These are phyloP conservation scores for Lactarius pseudohatsudake DNA, from an alignment of 768 basidiomycete genomes.

Conservation along the genomic window DNA sequence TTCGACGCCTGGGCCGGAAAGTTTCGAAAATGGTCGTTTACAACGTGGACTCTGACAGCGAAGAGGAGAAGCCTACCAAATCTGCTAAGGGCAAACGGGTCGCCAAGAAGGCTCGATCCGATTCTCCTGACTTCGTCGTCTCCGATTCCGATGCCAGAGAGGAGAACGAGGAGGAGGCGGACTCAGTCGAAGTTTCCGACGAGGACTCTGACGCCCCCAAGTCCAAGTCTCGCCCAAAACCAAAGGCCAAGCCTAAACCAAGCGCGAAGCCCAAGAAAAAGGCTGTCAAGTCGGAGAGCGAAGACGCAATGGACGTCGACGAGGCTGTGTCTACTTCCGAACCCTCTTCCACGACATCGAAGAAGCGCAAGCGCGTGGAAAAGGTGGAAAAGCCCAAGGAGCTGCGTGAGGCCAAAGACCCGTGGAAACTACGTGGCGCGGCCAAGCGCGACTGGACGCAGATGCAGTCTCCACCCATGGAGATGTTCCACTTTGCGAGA, in stretches of 20 bases:
- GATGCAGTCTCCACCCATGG: conserved; percentile 81
- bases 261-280: conserved; percentile 34
- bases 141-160: conserved; percentile 38
- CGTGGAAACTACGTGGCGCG: conserved; percentile 68
- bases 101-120: conserved; percentile 26
- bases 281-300: conserved; percentile 35
- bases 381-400: conserved; percentile 36
- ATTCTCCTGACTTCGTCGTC: conserved; percentile 32
- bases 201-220: conserved; percentile 41
- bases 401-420: conserved; percentile 57
- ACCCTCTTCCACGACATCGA: conserved; percentile 40
- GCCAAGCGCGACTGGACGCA: conserved; percentile 74
- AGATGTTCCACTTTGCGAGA: conserved; percentile 90
- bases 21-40: conserved; percentile 26
- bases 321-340: conserved; percentile 40
- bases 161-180: conserved; percentile 32
- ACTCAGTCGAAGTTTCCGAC: conserved; percentile 30
- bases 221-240: conserved; percentile 36
- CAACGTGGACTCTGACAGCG: conserved; percentile 21
- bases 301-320: conserved; percentile 59
- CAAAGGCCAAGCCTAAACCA: conserved; percentile 29
- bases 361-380: conserved; percentile 44
- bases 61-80: conserved; percentile 25
- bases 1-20: conserved; percentile 22
- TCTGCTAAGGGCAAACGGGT: conserved; percentile 17